Conservation (phyloP, 768 basidiomycete species). For the Favolaschia claudopus region DNA sequence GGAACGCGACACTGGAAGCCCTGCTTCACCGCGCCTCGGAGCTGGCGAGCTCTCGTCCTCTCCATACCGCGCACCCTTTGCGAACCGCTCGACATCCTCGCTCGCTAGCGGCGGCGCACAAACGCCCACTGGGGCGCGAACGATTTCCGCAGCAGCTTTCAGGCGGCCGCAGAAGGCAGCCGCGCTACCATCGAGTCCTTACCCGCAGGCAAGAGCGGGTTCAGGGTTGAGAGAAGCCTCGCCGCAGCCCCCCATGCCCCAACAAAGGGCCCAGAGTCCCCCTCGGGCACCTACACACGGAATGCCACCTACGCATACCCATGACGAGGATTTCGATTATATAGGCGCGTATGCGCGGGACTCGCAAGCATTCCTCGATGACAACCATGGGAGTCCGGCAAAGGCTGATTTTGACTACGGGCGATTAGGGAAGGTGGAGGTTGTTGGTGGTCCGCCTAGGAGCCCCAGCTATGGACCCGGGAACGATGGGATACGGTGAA, state of each 20-base stretch:
- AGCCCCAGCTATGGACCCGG: slow-evolving; percentile 22
- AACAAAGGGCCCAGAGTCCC: too few relatives aligned
- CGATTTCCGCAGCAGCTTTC: slow-evolving; percentile 81
- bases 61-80: slow-evolving; percentile 36
- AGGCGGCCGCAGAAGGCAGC: slow-evolving; percentile 53
- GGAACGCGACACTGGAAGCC: neutral
- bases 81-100: slow-evolving; percentile 42
- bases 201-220: slow-evolving; percentile 32
- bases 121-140: slow-evolving; percentile 53
- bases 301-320: slow-evolving; percentile 34
- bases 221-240: slow-evolving; percentile 7
- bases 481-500: slow-evolving; percentile 21
- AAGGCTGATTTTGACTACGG: slow-evolving; percentile 26
- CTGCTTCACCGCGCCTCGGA: slow-evolving; percentile 28
- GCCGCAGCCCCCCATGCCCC: slow-evolving; percentile 12
- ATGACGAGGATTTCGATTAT: slow-evolving; percentile 64
- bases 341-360: slow-evolving; percentile 58
- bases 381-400: slow-evolving; percentile 12
- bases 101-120: slow-evolving; percentile 39
- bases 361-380: slow-evolving; percentile 24
- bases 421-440: slow-evolving; percentile 22
- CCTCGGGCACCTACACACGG: slow-evolving; percentile 19
- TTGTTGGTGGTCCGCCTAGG: slow-evolving; percentile 18
- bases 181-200: slow-evolving; percentile 52
- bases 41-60: too few relatives aligned